Evolutionary conservation across 257 asterid species (phyloP), one percentile per base, ranked within the genome.

Genomic region (Nicotiana sylvestris): DNA sequence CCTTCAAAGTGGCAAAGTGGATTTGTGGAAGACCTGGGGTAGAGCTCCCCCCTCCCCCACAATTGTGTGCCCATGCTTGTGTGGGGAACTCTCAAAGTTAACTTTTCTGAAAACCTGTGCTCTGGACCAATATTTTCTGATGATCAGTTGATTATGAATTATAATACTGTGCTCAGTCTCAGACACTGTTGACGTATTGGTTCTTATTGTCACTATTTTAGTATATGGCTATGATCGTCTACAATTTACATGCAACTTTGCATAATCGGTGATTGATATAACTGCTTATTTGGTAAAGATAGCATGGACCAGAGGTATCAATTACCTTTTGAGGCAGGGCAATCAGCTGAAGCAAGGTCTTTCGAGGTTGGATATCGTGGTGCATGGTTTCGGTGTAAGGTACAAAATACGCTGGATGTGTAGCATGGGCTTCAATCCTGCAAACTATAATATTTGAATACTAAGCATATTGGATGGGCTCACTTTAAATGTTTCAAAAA

Each of bases 351-450:
- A 81, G 85, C 87, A 29, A 82, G 32, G 46, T 82, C 81, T 66
- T 85, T 78, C 68, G 4, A 43, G 29, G 39, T 0, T 25, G 85
- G 85, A 32, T 85, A 2, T 18, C 78, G 85, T 66, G 80, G 85
- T 58, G 87, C 87, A 32, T 85, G 87, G 87, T 82, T 85, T 67
- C 87, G 81, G 15, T 80, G 83, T 55, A 80, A 80, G 83, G 83
- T 80, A 80, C 21, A 55, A 30, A 11, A 21, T 62, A 43, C 1
- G 12, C 27, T n/a, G 2, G 68, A 9, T 18, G 9, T 78, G n/a
- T 35, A 56, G 18, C 56, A n/a, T 79, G 43, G 61, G 27, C 53
- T 15, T n/a, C 15, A 43, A 62, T 4, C 37, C n/a, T 3, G 13
- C 27, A 25, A 39, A 43, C 64, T 39, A 39, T 61, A 62, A 16